Evolutionary conservation across 176 grass and related monocot genomes (phyloP).

Genomic region (Panicum miliaceum): DNA sequence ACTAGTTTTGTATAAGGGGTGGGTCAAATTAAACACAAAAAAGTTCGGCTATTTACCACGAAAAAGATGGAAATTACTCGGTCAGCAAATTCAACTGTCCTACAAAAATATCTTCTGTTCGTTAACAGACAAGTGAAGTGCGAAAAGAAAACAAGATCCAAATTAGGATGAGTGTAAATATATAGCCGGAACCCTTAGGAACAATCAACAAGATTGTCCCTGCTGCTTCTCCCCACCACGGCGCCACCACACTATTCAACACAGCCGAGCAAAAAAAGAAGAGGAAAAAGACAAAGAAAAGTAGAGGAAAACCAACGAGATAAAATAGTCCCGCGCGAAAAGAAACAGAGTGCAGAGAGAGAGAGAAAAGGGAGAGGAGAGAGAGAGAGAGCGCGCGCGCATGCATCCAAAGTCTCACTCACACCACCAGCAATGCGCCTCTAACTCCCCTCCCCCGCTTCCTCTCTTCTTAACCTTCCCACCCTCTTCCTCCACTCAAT

Average conservation of each 20-base stretch:
- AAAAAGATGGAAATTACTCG: background rate
- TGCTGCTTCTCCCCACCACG: background rate
- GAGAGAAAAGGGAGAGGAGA: background rate
- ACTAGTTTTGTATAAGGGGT: background rate
- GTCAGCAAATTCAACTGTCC: background rate
- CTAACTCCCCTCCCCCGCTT: background rate
- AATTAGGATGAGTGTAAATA: background rate
- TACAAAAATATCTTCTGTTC: background rate
- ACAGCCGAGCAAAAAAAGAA: background rate
- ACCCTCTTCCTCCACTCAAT: conserved; percentile 42
- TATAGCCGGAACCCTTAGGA: background rate
- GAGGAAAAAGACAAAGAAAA: conserved; percentile 6
- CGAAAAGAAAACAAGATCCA: background rate
- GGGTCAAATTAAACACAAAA: background rate
- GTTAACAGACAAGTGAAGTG: background rate
- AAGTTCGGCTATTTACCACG: background rate
- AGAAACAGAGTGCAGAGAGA: conserved; percentile 33
- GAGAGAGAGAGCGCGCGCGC: conserved; percentile 37
- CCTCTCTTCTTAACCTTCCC: conserved; percentile 48
- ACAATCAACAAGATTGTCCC: background rate
- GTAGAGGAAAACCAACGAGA: background rate
- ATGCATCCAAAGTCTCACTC: conserved; percentile 44
- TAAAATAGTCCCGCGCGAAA: conserved; percentile 13
- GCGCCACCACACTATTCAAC: conserved; percentile 32
- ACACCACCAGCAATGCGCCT: conserved; percentile 50